phyloP scores from a whole-genome alignment of 2,329 filamentous ascomycete species.

The Fusarium aywerte region DNA sequence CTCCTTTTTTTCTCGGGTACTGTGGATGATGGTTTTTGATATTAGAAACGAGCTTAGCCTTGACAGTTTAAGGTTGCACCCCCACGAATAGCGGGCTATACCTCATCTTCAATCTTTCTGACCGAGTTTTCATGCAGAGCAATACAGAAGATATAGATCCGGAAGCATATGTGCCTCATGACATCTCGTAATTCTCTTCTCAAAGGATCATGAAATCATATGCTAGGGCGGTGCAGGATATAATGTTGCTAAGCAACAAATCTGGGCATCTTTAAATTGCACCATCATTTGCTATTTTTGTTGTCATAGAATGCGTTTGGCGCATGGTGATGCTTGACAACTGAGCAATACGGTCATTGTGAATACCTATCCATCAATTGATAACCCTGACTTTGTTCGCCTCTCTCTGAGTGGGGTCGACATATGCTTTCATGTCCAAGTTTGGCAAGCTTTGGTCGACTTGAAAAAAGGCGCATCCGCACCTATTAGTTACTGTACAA shows the following conservation, averaged over 20 bases:
- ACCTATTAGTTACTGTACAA: slow-evolving; percentile 1
- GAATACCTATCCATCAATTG: background rate
- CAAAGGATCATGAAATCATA: background rate
- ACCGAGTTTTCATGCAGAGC: background rate
- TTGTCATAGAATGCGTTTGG: background rate
- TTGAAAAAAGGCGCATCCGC: slow-evolving; percentile 20
- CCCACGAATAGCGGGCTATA: background rate
- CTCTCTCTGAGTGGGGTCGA: slow-evolving; percentile 29
- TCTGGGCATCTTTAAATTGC: background rate
- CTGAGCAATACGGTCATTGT: background rate
- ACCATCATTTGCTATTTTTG: background rate
- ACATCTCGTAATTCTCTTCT: background rate
- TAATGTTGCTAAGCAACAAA: no score
- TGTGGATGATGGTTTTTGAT: background rate
- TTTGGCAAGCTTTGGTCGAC: slow-evolving; percentile 33
- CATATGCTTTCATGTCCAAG: slow-evolving; percentile 21
- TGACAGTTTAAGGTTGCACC: background rate
- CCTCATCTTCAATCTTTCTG: background rate
- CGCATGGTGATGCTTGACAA: background rate
- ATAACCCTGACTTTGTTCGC: slow-evolving; percentile 5
- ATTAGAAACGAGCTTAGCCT: background rate
- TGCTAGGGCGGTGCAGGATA: background rate
- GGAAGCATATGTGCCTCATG: background rate
- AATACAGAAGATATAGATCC: background rate
- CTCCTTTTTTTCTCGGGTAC: background rate